A percentile compares a stretch with the other conserved stretches of the same genome.
phyloP scores from a whole-genome alignment of 106 monocot species.

The Vanilla planifolia region DNA sequence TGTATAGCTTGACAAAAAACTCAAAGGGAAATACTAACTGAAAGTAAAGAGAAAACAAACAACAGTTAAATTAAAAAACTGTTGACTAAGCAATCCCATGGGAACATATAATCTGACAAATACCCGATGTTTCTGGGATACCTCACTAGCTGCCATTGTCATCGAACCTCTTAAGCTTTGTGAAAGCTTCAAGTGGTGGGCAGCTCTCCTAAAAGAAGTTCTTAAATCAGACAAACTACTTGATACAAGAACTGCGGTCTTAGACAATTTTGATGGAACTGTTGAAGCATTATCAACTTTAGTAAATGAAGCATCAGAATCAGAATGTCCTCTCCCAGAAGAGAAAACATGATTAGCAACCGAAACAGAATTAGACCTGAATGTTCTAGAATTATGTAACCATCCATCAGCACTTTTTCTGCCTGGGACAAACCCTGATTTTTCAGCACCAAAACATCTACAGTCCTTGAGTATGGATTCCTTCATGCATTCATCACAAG shows the following conservation, averaged over 20 bases:
- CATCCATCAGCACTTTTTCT: constrained; percentile 9
- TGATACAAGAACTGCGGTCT: constrained; percentile 11
- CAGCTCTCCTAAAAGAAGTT: constrained; percentile 32
- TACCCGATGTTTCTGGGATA: constrained; percentile 22
- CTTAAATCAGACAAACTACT: constrained; percentile 28
- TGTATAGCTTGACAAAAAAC: constrained; percentile 53
- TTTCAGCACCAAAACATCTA: background rate
- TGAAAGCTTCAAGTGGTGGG: constrained; percentile 43
- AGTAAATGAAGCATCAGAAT: constrained; percentile 8
- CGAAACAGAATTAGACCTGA: constrained; percentile 14
- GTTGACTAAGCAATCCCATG: background rate
- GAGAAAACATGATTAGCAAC: constrained; percentile 16
- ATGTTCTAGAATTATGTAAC: constrained; percentile 10
- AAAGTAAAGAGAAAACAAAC: constrained; percentile 7
- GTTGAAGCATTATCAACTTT: constrained; percentile 12
- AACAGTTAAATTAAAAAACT: background rate
- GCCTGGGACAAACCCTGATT: constrained; percentile 9
- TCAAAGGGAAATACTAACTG: constrained; percentile 62
- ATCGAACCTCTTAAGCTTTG: constrained; percentile 21
- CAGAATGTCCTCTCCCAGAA: constrained; percentile 7
- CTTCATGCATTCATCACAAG: background rate
- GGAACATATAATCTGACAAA: background rate
- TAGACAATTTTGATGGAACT: constrained; percentile 8
- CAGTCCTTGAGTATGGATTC: background rate
- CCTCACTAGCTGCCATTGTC: constrained; percentile 16